A percentile compares a stretch with the other conserved stretches of the same genome.
phyloP scores from a whole-genome alignment of 768 basidiomycete genomes.

The Pleurotus citrinopileatus region DNA sequence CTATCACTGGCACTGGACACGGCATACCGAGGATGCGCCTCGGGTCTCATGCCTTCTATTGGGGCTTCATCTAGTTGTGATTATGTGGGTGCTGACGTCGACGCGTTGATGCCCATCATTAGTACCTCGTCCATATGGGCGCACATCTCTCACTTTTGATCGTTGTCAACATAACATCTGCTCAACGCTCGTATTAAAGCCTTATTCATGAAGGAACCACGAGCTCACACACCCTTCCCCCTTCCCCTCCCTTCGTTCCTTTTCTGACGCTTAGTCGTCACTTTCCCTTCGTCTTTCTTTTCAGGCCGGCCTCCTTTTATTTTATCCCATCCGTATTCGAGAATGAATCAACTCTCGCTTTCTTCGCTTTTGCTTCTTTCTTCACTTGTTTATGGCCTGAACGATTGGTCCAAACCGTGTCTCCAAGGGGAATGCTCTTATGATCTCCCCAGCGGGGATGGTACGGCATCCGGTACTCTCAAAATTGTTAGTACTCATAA shows the following conservation, averaged over 20 bases:
- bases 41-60: too few species aligned
- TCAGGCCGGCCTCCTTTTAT: conserved; percentile 5
- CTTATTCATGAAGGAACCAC: neutral
- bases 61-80: too few species aligned
- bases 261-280: conserved; percentile 7
- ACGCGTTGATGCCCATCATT: too few species aligned
- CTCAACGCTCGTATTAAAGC: neutral
- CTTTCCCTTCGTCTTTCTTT: conserved; percentile 5
- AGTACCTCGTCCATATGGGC: conserved; percentile 2
- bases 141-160: neutral
- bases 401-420: conserved; percentile 42
- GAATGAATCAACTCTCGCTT: conserved; percentile 6
- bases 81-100: too few species aligned
- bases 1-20: too few species aligned
- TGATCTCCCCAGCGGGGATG: conserved; percentile 28
- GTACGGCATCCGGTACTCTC: conserved; percentile 33
- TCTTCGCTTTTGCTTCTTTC: conserved; percentile 14
- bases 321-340: neutral
- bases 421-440: conserved; percentile 38
- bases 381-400: conserved; percentile 26
- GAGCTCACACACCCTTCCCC: neutral
- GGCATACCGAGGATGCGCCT: too few species aligned
- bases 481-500: conserved; percentile 27
- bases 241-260: conserved; percentile 3
- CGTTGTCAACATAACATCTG: neutral